These are phyloP conservation scores for Solanum chiquidenum DNA, from an alignment of 257 asterid genomes.

Conservation along the genomic window DNA sequence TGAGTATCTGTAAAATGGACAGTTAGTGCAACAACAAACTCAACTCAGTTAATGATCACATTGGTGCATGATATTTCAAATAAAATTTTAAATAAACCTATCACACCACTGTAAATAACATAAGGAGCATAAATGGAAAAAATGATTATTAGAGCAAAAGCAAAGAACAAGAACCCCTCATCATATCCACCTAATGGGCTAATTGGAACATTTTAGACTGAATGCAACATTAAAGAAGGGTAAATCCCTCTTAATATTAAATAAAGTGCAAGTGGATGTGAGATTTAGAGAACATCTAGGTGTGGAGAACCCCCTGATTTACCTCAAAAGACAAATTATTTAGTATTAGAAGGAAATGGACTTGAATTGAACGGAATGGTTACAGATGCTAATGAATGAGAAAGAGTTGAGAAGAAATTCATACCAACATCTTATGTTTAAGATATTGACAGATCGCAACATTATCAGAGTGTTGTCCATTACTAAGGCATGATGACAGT, in stretches of 20 bases:
- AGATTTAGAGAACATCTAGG: not conserved
- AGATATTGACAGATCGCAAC: slow-evolving; percentile 41
- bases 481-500: slow-evolving; percentile 34
- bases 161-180: not conserved
- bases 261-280: not conserved
- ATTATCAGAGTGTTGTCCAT: slow-evolving; percentile 19
- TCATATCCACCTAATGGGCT: not conserved
- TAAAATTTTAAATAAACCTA: not conserved
- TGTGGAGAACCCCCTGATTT: not conserved
- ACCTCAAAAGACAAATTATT: not conserved
- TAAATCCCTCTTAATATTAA: not conserved
- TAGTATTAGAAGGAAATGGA: not conserved
- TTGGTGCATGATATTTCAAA: not conserved
- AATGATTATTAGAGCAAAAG: not conserved
- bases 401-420: not conserved
- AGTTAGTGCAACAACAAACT: not conserved
- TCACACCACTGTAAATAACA: not conserved
- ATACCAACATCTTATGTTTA: slow-evolving; percentile 83
- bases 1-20: slow-evolving; percentile 43
- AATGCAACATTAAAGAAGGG: not conserved
- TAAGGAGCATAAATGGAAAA: not conserved
- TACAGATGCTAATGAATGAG: not conserved
- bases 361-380: not conserved
- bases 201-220: not conserved
- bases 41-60: not conserved